Evolutionary conservation across 208 protist species (phyloP).

Genomic region (Crithidia fasciculata): DNA sequence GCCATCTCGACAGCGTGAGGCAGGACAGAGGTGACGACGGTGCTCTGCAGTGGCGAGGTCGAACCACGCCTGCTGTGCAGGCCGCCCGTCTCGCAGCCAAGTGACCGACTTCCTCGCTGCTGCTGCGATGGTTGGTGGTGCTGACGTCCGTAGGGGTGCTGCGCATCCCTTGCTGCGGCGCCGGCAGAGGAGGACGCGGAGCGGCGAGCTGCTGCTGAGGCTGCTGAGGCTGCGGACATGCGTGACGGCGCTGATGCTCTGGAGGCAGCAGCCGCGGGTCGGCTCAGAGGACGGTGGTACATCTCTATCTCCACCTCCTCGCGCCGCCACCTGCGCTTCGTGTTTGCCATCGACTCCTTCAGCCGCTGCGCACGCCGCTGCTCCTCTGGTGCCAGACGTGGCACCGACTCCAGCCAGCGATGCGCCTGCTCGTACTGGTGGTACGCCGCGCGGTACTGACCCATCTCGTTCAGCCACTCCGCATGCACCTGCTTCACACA

Average conservation of each 20-base stretch:
- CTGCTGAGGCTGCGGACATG: background rate
- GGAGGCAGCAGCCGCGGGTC: background rate
- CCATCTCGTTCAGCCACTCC: constrained; percentile 49
- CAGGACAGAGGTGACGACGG: constrained; percentile 70
- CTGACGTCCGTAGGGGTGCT: background rate
- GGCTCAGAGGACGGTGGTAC: constrained; percentile 19
- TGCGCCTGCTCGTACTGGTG: constrained; percentile 62
- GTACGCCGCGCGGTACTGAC: constrained; percentile 45
- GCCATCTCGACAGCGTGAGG: constrained; percentile 52
- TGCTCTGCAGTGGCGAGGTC: constrained; percentile 37
- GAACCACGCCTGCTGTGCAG: constrained; percentile 3
- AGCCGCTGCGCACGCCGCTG: constrained; percentile 41
- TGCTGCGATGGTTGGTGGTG: background rate
- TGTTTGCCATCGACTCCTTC: constrained; percentile 40
- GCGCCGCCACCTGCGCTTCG: constrained; percentile 30
- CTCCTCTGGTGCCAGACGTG: constrained; percentile 44
- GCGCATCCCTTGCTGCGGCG: background rate
- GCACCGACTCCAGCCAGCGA: constrained; percentile 61
- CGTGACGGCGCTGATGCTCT: background rate
- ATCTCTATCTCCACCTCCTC: constrained; percentile 34
- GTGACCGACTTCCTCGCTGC: background rate
- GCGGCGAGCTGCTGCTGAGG: background rate
- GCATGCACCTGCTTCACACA: constrained; percentile 64
- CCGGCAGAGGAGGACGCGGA: background rate
- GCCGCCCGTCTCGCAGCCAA: background rate